Percentiles rank a stretch among this genome's conserved stretches.
Evolutionary conservation across 2,329 filamentous ascomycete species (phyloP).

Genomic region (Pseudocercospora vitis): DNA sequence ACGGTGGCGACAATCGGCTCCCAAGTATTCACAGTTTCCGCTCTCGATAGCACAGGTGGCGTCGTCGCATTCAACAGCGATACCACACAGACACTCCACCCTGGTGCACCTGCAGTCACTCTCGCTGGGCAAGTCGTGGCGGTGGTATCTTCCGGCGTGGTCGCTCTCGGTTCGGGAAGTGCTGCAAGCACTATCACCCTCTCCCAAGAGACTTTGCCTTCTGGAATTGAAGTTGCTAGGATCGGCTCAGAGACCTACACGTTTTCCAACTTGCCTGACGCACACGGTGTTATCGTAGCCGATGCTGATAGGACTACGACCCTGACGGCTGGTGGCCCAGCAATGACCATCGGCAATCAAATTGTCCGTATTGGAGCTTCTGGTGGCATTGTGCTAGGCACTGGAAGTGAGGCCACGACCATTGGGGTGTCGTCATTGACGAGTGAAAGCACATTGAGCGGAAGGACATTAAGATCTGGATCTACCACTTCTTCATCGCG

Average conservation of each 20-base stretch:
- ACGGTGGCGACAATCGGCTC: not conserved
- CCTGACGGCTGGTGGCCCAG: not conserved
- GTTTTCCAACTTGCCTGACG: not conserved
- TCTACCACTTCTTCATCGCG: conserved; percentile 74
- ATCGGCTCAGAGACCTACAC: not conserved
- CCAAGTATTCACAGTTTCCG: not conserved
- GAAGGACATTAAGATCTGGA: conserved; percentile 91
- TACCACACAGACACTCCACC: not conserved
- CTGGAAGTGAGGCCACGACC: conserved; percentile 31
- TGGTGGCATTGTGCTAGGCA: not conserved
- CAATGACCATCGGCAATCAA: not conserved
- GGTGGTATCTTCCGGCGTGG: not conserved
- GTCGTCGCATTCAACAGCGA: not conserved
- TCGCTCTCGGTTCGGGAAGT: not conserved
- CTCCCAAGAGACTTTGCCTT: not conserved
- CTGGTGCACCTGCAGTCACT: not conserved
- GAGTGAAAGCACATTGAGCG: conserved; percentile 69
- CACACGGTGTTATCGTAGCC: not conserved
- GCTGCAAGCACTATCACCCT: conserved; percentile 1
- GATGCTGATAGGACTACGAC: not conserved
- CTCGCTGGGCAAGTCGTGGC: conserved; percentile 10
- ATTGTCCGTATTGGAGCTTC: not conserved
- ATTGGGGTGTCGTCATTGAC: not conserved
- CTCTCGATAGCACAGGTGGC: not conserved
- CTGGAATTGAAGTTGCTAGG: not conserved